phyloP scores from a whole-genome alignment of 495 filamentous ascomycete genomes.

The Xylaria nigripes region DNA sequence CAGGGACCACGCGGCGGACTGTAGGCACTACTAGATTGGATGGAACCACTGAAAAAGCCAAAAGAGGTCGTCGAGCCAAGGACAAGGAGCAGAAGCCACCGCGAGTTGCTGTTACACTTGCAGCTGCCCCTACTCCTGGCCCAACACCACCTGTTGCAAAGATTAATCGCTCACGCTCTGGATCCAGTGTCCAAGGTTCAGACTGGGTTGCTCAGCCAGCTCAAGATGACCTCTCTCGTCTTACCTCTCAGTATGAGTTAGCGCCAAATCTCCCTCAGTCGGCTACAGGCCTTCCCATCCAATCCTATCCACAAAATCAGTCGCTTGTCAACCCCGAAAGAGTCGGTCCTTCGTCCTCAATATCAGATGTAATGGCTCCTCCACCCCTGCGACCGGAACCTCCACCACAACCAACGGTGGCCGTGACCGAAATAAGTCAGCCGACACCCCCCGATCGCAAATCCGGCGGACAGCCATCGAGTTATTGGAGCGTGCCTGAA shows the following conservation, averaged over 20 bases:
- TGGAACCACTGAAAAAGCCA: slow-evolving; percentile 46
- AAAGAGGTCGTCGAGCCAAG: slow-evolving; percentile 40
- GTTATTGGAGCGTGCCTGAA: slow-evolving; percentile 97
- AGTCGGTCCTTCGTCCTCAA: slow-evolving; percentile 18
- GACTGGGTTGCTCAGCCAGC: slow-evolving; percentile 32
- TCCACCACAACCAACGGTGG: slow-evolving; percentile 31
- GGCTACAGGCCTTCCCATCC: slow-evolving; percentile 21
- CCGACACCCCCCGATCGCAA: slow-evolving; percentile 34
- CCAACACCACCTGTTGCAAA: slow-evolving; percentile 20
- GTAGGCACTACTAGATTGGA: slow-evolving; percentile 43
- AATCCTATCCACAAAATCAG: slow-evolving; percentile 28
- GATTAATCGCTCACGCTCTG: slow-evolving; percentile 38
- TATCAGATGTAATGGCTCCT: slow-evolving; percentile 43
- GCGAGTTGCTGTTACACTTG: slow-evolving; percentile 36
- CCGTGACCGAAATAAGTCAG: slow-evolving; percentile 35
- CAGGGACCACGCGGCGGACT: slow-evolving; percentile 39
- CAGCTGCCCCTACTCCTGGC: slow-evolving; percentile 27
- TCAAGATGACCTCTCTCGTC: slow-evolving; percentile 26
- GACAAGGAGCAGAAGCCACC: slow-evolving; percentile 35
- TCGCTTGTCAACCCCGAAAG: slow-evolving; percentile 33
- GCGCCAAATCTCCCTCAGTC: slow-evolving; percentile 15
- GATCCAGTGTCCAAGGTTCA: slow-evolving; percentile 31
- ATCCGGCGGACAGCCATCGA: slow-evolving; percentile 59
- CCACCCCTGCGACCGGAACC: slow-evolving; percentile 43
- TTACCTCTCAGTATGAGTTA: slow-evolving; percentile 29